These are phyloP conservation scores for Hypoxylon sp. DNA, from an alignment of 2,329 filamentous ascomycete genomes.

Conservation along the genomic window DNA sequence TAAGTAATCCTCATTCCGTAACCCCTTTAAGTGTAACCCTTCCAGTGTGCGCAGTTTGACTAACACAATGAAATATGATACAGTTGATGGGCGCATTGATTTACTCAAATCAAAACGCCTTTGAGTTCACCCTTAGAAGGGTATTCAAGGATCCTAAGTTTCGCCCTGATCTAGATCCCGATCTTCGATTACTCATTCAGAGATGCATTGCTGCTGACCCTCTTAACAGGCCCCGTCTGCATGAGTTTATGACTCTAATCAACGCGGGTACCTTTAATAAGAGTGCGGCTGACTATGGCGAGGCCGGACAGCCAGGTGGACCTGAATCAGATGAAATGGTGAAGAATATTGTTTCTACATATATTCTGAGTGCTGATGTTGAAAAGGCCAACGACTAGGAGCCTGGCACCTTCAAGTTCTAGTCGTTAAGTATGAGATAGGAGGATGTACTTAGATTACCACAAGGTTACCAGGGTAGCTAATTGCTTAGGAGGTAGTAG, in stretches of 20 bases:
- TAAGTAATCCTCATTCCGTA: not conserved
- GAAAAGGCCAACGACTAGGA: too few species aligned
- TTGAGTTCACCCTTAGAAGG: not conserved
- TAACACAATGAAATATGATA: not conserved
- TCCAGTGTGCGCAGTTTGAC: not conserved
- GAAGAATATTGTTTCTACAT: not conserved
- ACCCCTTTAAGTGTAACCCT: too few species aligned
- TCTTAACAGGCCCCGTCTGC: slow-evolving; percentile 7
- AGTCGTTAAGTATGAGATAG: not conserved
- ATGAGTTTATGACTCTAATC: not conserved
- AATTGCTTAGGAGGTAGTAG: not conserved
- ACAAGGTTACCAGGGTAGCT: not conserved
- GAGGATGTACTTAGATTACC: not conserved
- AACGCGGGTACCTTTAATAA: not conserved
- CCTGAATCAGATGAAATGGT: slow-evolving; percentile 6
- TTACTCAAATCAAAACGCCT: too few species aligned
- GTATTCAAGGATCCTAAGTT: not conserved
- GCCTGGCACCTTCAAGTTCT: not conserved
- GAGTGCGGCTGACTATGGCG: not conserved
- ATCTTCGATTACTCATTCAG: slow-evolving; percentile 3
- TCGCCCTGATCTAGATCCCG: not conserved
- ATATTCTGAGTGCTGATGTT: slow-evolving; percentile 4
- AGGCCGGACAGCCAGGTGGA: not conserved
- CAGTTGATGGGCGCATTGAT: not conserved
- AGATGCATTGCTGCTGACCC: slow-evolving; percentile 1